Percentiles rank a stretch among this genome's conserved stretches.
phyloP scores from a whole-genome alignment of 1,284 basidiomycete genomes.

The Puccinia coronata region DNA sequence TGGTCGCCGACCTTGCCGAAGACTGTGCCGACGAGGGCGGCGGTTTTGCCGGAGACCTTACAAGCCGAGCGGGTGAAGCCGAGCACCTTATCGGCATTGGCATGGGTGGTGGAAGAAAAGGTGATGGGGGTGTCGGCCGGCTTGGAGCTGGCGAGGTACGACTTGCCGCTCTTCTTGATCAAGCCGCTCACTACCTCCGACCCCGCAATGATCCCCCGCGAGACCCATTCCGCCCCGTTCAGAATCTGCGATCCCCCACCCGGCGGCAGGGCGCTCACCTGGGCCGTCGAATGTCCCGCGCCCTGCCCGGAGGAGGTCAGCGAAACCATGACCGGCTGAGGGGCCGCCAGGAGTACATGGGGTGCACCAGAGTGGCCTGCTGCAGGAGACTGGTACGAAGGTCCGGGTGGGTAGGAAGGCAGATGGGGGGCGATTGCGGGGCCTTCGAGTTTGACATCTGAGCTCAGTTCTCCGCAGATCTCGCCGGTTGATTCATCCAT shows the following conservation, averaged over 20 bases:
- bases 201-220: conserved; percentile 56
- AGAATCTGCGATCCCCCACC: conserved; percentile 50
- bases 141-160: conserved; percentile 51
- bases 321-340: conserved; percentile 34
- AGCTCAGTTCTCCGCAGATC: conserved; percentile 41
- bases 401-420: conserved; percentile 25
- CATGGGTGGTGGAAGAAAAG: conserved; percentile 52
- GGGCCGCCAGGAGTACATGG: not conserved
- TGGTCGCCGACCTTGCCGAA: conserved; percentile 57
- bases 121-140: conserved; percentile 53
- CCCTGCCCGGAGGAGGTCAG: not conserved
- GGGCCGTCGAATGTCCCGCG: conserved; percentile 1
- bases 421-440: not conserved
- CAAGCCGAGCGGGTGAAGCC: conserved; percentile 51
- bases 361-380: not conserved
- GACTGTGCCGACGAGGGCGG: conserved; percentile 55
- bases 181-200: conserved; percentile 53
- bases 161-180: conserved; percentile 54
- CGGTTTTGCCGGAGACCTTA: conserved; percentile 54
- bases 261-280: conserved; percentile 37
- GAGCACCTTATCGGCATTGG: conserved; percentile 50
- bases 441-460: conserved; percentile 17
- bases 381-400: not conserved
- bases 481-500: conserved; percentile 48
- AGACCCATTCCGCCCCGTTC: conserved; percentile 55